Conservation (phyloP, 768 basidiomycete species). For the Daedaleopsis sinensis region DNA sequence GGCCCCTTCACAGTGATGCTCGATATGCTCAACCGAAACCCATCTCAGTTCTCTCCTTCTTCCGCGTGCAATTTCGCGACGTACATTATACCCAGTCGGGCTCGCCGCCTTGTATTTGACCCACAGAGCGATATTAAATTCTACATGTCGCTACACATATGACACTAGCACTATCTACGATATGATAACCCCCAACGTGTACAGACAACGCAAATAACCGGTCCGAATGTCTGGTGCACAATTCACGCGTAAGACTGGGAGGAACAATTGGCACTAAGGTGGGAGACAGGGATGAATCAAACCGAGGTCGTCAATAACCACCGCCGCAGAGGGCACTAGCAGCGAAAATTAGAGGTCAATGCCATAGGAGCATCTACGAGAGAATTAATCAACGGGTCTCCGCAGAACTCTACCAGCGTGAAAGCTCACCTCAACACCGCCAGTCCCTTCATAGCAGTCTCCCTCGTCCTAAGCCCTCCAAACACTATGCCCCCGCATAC, state of each 20-base stretch:
- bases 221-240: no score
- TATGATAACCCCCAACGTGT: no score
- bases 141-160: background rate
- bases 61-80: slow-evolving; percentile 4
- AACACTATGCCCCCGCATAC: slow-evolving; percentile 1
- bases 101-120: slow-evolving; percentile 1
- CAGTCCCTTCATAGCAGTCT: background rate
- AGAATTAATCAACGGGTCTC: background rate
- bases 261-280: no score
- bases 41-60: slow-evolving; percentile 13
- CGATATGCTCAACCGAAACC: slow-evolving; percentile 18
- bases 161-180: background rate
- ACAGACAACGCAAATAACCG: no score
- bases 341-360: background rate
- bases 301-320: no score
- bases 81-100: background rate
- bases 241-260: no score
- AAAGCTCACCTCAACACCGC: background rate
- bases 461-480: slow-evolving; percentile 5
- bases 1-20: slow-evolving; percentile 28
- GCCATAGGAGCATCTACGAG: background rate
- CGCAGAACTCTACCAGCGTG: background rate
- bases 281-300: no score
- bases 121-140: background rate
- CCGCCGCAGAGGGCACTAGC: no score